Base-by-base conservation (phyloP, 108 stramenopile genomes). In the Stephanodiscus triporus region DNA sequence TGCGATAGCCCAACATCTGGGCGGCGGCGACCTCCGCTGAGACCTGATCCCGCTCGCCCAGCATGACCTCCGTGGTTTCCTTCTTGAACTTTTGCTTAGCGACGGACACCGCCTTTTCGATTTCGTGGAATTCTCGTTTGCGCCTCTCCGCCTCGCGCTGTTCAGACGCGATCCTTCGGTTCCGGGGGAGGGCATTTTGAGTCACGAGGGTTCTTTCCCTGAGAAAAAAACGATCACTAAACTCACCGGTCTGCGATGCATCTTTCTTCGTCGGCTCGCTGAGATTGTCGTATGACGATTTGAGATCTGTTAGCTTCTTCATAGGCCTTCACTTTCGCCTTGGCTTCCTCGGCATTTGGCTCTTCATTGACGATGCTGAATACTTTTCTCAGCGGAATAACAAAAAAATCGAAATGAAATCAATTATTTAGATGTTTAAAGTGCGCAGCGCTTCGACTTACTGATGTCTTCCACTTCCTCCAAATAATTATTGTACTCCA, bases 401-500 rank as follows among this genome's bases (percentile, higher is more conserved):
- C 2, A 34, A 34, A 34, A 34, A 34, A 34, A 34, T 34, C 32
- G 4, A 34, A 34, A 34, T 5, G 32, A 34, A 34, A 34, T 34
- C 32, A 2, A 34, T 61, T 5, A 69, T 59, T 27, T 24, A 19
- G 23, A 57, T 42, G n/a, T 26, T 43, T 6, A 55, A 26, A 29
- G 11, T 0, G 19, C 2, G 19, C 2, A 49, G 48, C 19, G 1
- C 8, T 57, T 30, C 16, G 14, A 81, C 75, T 73, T 32, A 73
- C 83, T 90, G 50, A 90, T 90, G 71, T 90, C 89, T 53, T 95
- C 93, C 22, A 92, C 91, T 82, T 92, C 89, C 84, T 95, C 93
- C 45, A 95, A 79, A 72, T 95, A 95, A 79, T 95, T 89, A 74
- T 95, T 95, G 85, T 89, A 95, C 80, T 95, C 91, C 26, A 90